phyloP scores from a whole-genome alignment of 2,329 filamentous ascomycete genomes.

The Elsinoe batatas region DNA sequence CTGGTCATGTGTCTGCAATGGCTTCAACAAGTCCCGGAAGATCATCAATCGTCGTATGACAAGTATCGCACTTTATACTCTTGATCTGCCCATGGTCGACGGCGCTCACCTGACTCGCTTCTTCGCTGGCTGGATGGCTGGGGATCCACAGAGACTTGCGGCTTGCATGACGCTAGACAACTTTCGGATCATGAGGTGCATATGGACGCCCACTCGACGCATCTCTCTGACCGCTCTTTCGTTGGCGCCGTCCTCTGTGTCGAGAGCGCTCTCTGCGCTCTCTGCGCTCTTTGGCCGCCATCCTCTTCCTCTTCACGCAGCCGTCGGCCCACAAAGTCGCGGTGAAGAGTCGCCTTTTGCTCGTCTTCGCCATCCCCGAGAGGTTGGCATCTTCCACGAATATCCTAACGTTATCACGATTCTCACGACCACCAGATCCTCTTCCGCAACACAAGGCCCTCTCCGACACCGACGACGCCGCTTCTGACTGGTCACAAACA shows the following conservation, averaged over 20 bases:
- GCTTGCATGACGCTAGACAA: slow-evolving; percentile 11
- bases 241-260: not conserved
- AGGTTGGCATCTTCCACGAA: slow-evolving; percentile 10
- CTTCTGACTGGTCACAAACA: not conserved
- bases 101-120: not conserved
- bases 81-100: not conserved
- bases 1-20: not conserved
- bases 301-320: slow-evolving; percentile 8
- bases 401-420: slow-evolving; percentile 7
- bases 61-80: not conserved
- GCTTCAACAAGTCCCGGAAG: too few species aligned
- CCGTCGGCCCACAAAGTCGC: slow-evolving; percentile 12
- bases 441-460: not conserved
- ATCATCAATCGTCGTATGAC: too few species aligned
- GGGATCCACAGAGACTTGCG: slow-evolving; percentile 4
- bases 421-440: slow-evolving; percentile 10
- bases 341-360: slow-evolving; percentile 12
- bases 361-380: not conserved
- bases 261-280: not conserved
- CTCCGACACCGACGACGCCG: not conserved
- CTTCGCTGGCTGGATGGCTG: not conserved
- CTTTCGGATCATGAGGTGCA: not conserved
- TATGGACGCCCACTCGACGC: slow-evolving; percentile 1
- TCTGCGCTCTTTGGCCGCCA: not conserved
- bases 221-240: slow-evolving; percentile 12